phyloP scores from a whole-genome alignment of 148 eudicot species.

The Rhododendron griersonianum region DNA sequence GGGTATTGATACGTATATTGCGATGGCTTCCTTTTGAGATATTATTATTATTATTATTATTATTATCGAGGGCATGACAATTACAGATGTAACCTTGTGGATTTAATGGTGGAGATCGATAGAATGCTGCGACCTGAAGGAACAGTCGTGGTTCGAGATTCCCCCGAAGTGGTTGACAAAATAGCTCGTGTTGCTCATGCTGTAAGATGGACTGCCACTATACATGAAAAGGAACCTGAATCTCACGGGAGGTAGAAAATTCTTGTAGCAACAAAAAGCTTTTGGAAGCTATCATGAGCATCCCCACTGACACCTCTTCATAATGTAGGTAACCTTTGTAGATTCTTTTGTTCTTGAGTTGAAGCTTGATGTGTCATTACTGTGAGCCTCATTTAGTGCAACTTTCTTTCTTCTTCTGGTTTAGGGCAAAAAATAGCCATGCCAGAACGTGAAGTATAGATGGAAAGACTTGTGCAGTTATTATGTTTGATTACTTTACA shows the following conservation, averaged over 20 bases:
- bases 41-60: too few relatives aligned
- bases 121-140: slow-evolving; percentile 93
- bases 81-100: slow-evolving; percentile 85
- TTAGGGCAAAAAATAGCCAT: not conserved
- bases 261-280: slow-evolving; percentile 74
- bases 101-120: slow-evolving; percentile 94
- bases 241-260: slow-evolving; percentile 69
- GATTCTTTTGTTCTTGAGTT: slow-evolving; percentile 2
- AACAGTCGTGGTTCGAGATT: slow-evolving; percentile 75
- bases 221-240: slow-evolving; percentile 79
- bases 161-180: slow-evolving; percentile 72
- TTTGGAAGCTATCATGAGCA: slow-evolving; percentile 42
- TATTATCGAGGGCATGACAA: too few relatives aligned
- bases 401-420: not conserved
- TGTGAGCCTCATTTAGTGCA: not conserved
- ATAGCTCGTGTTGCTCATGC: slow-evolving; percentile 67
- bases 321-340: slow-evolving; percentile 18
- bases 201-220: slow-evolving; percentile 59
- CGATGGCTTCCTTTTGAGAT: too few relatives aligned
- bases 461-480: slow-evolving; percentile 10
- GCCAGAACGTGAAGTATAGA: slow-evolving; percentile 11
- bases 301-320: slow-evolving; percentile 21
- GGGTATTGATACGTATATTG: too few relatives aligned
- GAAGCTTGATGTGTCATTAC: not conserved
- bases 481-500: not conserved